A percentile compares a stretch with the other conserved stretches of the same genome.
These are phyloP conservation scores for Colletotrichum ledebouriae DNA, from an alignment of 2,329 filamentous ascomycete species.

Conservation along the genomic window DNA sequence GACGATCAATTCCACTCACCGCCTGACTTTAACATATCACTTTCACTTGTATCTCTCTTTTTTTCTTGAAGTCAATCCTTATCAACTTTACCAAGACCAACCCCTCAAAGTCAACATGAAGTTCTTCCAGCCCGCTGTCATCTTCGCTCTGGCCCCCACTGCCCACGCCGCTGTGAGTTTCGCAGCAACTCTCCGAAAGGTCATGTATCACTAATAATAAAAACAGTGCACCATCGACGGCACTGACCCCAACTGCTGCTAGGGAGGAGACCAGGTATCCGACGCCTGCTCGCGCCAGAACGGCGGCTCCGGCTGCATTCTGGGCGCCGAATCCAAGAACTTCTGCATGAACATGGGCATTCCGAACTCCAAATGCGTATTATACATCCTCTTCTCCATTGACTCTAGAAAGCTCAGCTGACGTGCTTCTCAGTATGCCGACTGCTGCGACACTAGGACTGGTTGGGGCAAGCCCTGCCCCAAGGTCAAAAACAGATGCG, in stretches of 20 bases:
- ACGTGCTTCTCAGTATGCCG: slow-evolving; percentile 2
- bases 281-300: slow-evolving; percentile 22
- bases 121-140: no score
- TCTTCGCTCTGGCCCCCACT: no score
- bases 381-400: no score
- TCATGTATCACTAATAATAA: background rate
- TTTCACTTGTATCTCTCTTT: no score
- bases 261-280: slow-evolving; percentile 11
- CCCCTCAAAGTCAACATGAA: no score
- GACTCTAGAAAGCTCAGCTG: no score
- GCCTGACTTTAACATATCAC: no score
- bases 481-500: slow-evolving; percentile 24
- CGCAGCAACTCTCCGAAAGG: no score
- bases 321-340: slow-evolving; percentile 2
- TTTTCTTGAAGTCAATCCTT: no score
- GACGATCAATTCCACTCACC: no score
- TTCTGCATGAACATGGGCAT: slow-evolving; percentile 11
- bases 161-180: no score
- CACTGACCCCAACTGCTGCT: slow-evolving; percentile 21
- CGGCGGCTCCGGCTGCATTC: slow-evolving; percentile 16
- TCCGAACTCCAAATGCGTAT: slow-evolving; percentile 8
- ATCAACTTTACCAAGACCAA: no score
- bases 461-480: slow-evolving; percentile 23
- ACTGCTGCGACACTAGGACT: slow-evolving; percentile 21
- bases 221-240: slow-evolving; percentile 14